Base-by-base conservation (phyloP, 805 yeast species). In the Barnettozyma botsteinii region DNA sequence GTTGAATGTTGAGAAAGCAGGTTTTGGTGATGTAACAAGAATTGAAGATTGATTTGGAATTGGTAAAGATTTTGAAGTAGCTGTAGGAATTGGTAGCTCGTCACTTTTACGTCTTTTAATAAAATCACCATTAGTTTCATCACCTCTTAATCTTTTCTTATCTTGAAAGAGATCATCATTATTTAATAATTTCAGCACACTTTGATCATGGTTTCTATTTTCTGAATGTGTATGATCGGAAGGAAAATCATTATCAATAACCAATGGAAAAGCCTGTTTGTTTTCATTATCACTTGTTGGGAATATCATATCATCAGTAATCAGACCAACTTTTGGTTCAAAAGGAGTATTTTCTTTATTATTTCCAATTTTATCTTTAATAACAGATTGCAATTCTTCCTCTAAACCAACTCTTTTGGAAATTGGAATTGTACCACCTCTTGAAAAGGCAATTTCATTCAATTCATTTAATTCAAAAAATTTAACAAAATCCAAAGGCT, bases 141-240 rank as follows among this genome's bases (percentile, higher is more conserved):
- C n/a, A 14, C 18, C 20, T 15, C 23, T 37, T 19, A 19, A n/a
- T 11, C 19, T 29, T 19, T 21, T 26, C 14, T 11, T 21, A 13
- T 25, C 18, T 5, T 21, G 12, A 13, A 27, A 18, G 11, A 31
- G 18, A 32, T 29, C 39, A 31, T 37, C 44, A 31, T 40, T 28
- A 15, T 18, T 13, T 13, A 40, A 11, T n/a, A 40, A 18, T 23
- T 26, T 30, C 19, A 40, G 15, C 14, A 43, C 41, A 23, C 23
- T 22, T 26, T 40, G 39, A 33, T 40, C 44, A 12, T 20, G 27
- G 14, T 40, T 36, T 18, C 23, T 36, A 18, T 36, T 34, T n/a
- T n/a, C n/a, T n/a, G n/a, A n/a, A n/a, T n/a, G n/a, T n/a, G n/a
- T n/a, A n/a, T n/a, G n/a, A n/a, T n/a, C n/a, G n/a, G n/a, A n/a